Base-by-base conservation (phyloP, 352 stramenopile species). In the Globisporangium recalcitrans region DNA sequence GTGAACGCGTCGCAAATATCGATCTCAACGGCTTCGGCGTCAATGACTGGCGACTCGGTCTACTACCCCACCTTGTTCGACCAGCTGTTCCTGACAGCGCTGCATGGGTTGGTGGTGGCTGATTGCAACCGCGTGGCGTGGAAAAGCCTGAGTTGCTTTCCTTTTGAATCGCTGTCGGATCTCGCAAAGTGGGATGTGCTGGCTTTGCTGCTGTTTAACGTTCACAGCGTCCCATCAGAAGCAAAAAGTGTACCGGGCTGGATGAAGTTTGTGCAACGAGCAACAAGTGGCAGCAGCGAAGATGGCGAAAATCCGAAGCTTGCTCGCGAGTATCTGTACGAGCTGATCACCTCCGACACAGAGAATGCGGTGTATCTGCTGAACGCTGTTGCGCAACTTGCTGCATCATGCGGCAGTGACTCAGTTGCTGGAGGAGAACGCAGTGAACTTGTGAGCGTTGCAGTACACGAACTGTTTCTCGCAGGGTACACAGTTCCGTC, bases 1-100 rank as follows among this genome's bases (percentile, higher is more conserved):
- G 53, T 72, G 58, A 75, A 87, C 38, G 82, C 85, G 11, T 83
- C 80, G 2, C 64, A 72, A 40, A 58, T 86, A n/a, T 71, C 81
- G 52, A 71, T 75, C 27, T 83, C 79, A 10, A 73, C 71, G n/a
- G 64, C 60, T 7, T 67, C 71, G 8, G 60, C 69, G 9, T 63
- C 54, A 5, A 56, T 59, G 21, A 60, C 55, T 7, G 68, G 65
- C 24, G 69, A 82, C 3, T 65, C 61, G 0, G 63, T 82, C 0
- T 87, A 80, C 26, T 93, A 93, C 55, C 85, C 85, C 31, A 91
- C 85, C 19, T 60, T 91, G 14, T 93, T 93, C 60, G 86, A 95
- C 49, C 86, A 95, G 62, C 72, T 95, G 8, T 93, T 95, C 56
- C 67, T 93, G 36, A 93, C 85, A 7, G 85, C 81, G 36, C 65